These are phyloP conservation scores for Pseudocercospora crystallina DNA, from an alignment of 2,329 filamentous ascomycete genomes.

Conservation along the genomic window DNA sequence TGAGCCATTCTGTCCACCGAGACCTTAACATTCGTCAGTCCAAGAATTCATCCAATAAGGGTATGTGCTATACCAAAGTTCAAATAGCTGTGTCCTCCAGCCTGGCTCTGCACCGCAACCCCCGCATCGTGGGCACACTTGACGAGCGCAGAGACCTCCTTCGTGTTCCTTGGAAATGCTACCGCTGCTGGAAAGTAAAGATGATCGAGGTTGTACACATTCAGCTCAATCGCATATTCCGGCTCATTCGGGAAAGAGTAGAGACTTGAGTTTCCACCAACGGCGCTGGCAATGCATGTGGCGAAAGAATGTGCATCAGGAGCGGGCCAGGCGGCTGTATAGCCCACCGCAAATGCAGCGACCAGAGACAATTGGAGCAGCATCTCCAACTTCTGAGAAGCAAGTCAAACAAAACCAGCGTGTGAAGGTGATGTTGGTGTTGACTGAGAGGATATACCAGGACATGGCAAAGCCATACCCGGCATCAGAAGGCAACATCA, in stretches of 20 bases:
- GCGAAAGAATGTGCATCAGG: neutral
- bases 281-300: slow-evolving; percentile 12
- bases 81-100: slow-evolving; percentile 18
- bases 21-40: neutral
- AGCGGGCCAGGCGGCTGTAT: too few species aligned
- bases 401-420: too few species aligned
- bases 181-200: slow-evolving; percentile 14
- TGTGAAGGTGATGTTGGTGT: too few species aligned
- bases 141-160: slow-evolving; percentile 12
- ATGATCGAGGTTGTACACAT: slow-evolving; percentile 17
- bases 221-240: slow-evolving; percentile 7
- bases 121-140: slow-evolving; percentile 7
- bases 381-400: too few species aligned
- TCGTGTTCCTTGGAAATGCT: slow-evolving; percentile 7
- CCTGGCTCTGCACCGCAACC: slow-evolving; percentile 11
- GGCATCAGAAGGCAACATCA: too few species aligned
- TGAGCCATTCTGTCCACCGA: slow-evolving; percentile 16
- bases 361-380: too few species aligned
- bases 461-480: too few species aligned
- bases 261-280: slow-evolving; percentile 4
- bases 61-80: slow-evolving; percentile 2
- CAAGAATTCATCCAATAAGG: too few species aligned
- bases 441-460: too few species aligned
- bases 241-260: slow-evolving; percentile 10
- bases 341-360: too few species aligned